Base-by-base conservation (phyloP, 176 grass and related monocot species). In the Cenchrus purpureus region DNA sequence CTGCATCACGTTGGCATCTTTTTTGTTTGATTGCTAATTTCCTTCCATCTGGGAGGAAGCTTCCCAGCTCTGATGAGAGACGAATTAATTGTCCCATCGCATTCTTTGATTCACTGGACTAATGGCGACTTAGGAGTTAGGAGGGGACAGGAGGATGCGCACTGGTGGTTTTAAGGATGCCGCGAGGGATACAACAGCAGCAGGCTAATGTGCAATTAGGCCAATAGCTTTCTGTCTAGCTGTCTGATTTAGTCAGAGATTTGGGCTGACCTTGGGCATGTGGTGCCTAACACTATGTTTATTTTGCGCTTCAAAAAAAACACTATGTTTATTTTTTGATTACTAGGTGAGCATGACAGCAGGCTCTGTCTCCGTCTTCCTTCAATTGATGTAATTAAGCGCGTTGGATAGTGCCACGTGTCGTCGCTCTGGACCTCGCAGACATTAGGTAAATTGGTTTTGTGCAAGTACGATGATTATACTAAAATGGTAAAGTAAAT, bases 201-300 rank as follows among this genome's bases (percentile, higher is more conserved):
- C 34, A n/a, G 3, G 5, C 46, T 81, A 62, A 81, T 69, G 71
- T 19, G 77, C 78, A 65, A 45, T 89, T 17, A 14, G 59, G 19
- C 49, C 69, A 84, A 68, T 37, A 89, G 87, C 70, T 85, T 80
- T 89, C 82, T 76, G 62, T 86, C 64, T 40, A 85, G 83, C 69
- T 82, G 83, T 86, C 78, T 81, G 83, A 77, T 89, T 89, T 66
- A 55, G 64, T 82, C 77, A 12, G 13, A 53, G 77, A 85, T 89
- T 85, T 70, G 31, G 78, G 77, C 51, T 85, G 71, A 89, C 88
- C 71, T 54, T 1, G 22, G 44, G 44, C 71, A 76, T 81, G 63
- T 89, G 54, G 71, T 85, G 42, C 45, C 11, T 43, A 89, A 59
- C 20, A 79, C 50, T 31, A 34, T 70, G 8, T 9, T 34, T 54